Conservation (phyloP, 495 filamentous ascomycete genomes). For the Lepidopterella palustris region DNA sequence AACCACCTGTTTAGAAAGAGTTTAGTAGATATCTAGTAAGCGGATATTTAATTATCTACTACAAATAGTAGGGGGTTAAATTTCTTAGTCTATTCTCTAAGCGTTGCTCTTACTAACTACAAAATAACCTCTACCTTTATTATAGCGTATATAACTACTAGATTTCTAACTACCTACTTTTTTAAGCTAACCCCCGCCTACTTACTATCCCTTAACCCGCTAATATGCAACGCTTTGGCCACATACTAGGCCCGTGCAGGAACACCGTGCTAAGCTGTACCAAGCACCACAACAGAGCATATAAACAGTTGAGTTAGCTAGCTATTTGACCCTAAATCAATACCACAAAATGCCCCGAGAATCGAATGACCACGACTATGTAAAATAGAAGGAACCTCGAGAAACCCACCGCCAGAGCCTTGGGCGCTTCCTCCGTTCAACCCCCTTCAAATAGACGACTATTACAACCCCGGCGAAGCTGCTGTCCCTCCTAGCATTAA, state of each 20-base stretch:
- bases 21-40: no score
- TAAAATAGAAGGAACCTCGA: constrained; percentile 1
- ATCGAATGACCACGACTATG: neutral
- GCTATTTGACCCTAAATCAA: neutral
- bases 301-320: neutral
- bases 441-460: neutral
- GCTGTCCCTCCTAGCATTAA: neutral
- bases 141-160: no score
- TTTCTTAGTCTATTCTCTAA: no score
- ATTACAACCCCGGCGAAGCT: constrained; percentile 1
- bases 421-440: neutral
- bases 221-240: neutral
- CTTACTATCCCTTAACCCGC: neutral
- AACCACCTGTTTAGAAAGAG: no score
- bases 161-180: no score
- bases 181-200: no score
- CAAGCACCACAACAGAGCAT: neutral
- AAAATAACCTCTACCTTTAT: no score
- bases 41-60: no score
- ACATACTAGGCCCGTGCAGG: no score
- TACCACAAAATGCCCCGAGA: neutral
- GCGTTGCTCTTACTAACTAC: no score
- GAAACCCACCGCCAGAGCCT: neutral
- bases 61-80: no score
- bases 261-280: no score